A percentile compares a stretch with the other conserved stretches of the same genome.
phyloP scores from a whole-genome alignment of 805 yeast species.

The Candida railenensis region DNA sequence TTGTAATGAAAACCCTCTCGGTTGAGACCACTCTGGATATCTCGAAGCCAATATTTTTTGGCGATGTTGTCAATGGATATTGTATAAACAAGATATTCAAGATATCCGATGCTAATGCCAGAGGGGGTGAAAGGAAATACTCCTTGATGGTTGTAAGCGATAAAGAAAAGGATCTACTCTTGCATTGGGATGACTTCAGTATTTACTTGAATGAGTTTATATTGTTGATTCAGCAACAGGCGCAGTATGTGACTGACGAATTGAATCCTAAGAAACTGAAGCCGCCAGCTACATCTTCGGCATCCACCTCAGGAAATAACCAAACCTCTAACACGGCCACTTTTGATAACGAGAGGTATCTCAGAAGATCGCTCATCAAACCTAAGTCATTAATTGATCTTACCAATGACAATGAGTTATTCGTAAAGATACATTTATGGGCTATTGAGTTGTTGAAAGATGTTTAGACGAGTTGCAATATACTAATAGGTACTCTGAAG shows the following conservation, averaged over 20 bases:
- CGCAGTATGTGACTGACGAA: slow-evolving; percentile 11
- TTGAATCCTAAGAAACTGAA: slow-evolving; percentile 17
- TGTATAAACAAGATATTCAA: slow-evolving; percentile 62
- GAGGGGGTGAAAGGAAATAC: slow-evolving; percentile 74
- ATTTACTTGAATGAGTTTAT: slow-evolving; percentile 30
- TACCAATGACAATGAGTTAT: slow-evolving; percentile 50
- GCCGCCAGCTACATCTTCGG: slow-evolving; percentile 21
- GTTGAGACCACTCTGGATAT: slow-evolving; percentile 65
- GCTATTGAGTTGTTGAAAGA: slow-evolving; percentile 50
- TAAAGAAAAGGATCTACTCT: slow-evolving; percentile 49
- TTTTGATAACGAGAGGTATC: slow-evolving; percentile 47
- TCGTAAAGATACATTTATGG: slow-evolving; percentile 64
- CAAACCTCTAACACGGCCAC: background rate
- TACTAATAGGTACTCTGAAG: too few species aligned
- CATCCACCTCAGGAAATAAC: too few species aligned
- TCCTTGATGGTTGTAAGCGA: slow-evolving; percentile 58
- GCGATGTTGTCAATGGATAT: slow-evolving; percentile 60
- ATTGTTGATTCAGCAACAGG: slow-evolving; percentile 28
- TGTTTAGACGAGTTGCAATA: too few species aligned
- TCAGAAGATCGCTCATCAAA: slow-evolving; percentile 55
- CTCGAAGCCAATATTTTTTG: slow-evolving; percentile 60
- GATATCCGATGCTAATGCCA: slow-evolving; percentile 60
- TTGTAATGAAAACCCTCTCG: slow-evolving; percentile 62
- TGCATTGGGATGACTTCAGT: slow-evolving; percentile 53
- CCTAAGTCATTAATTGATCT: slow-evolving; percentile 57